Conservation (phyloP, 441 rosid genomes). For the Melastoma candidum region DNA sequence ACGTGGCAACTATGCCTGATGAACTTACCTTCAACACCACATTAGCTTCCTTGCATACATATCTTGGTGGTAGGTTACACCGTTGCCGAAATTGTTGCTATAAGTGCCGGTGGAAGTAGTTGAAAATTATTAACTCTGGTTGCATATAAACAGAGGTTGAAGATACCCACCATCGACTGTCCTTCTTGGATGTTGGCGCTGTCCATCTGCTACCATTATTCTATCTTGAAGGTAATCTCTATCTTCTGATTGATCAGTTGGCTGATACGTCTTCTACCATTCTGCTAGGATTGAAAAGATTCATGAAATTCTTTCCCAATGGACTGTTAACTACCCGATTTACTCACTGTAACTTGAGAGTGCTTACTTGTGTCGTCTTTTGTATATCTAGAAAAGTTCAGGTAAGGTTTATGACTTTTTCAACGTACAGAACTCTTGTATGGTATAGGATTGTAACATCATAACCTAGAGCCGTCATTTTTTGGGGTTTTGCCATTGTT, state of each 20-base stretch:
- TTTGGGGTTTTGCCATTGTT: neutral
- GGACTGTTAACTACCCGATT: no score
- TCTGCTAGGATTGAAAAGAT: neutral
- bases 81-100: neutral
- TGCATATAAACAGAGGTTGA: conserved; percentile 57
- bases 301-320: no score
- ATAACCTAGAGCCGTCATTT: neutral
- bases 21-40: conserved; percentile 53
- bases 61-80: conserved; percentile 72
- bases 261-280: conserved; percentile 1
- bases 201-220: conserved; percentile 55
- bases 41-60: conserved; percentile 79
- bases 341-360: no score
- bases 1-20: conserved; percentile 18
- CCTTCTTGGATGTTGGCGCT: conserved; percentile 77
- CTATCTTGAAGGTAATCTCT: conserved; percentile 66
- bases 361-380: no score
- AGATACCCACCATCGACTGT: conserved; percentile 58
- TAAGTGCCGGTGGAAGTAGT: neutral
- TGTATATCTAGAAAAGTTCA: no score
- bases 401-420: no score
- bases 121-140: conserved; percentile 7
- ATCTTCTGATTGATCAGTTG: neutral
- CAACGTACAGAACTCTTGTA: no score
- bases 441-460: no score